phyloP scores from a whole-genome alignment of 2,329 filamentous ascomycete genomes.

The Alternaria sp. region DNA sequence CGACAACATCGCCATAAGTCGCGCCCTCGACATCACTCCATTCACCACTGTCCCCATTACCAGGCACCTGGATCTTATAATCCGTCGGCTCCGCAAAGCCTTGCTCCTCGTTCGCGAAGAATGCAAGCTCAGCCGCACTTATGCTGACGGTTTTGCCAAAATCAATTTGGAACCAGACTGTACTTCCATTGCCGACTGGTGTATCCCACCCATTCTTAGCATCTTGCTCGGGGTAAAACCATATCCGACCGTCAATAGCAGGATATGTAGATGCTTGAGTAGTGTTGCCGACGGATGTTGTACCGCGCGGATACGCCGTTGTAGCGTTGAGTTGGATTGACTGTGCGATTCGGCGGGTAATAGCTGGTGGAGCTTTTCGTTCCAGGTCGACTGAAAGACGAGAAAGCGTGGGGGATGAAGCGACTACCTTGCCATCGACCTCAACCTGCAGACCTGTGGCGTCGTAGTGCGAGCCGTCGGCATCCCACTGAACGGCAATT shows the following conservation, averaged over 20 bases:
- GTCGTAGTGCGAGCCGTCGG: slow-evolving; percentile 44
- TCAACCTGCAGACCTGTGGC: slow-evolving; percentile 45
- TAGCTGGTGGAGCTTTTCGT: slow-evolving; percentile 30
- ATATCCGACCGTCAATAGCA: slow-evolving; percentile 52
- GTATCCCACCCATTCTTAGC: slow-evolving; percentile 52
- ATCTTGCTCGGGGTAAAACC: slow-evolving; percentile 50
- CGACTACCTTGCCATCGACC: slow-evolving; percentile 46
- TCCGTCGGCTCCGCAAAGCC: slow-evolving; percentile 40
- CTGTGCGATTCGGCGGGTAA: slow-evolving; percentile 46
- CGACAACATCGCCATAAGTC: slow-evolving; percentile 33
- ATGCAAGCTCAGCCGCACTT: slow-evolving; percentile 49
- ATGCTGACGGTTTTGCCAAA: slow-evolving; percentile 43
- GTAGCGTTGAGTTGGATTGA: slow-evolving; percentile 47
- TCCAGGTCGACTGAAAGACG: slow-evolving; percentile 36
- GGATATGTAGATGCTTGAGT: slow-evolving; percentile 42
- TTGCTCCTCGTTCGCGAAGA: slow-evolving; percentile 42
- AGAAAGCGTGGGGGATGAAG: slow-evolving; percentile 35
- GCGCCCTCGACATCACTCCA: slow-evolving; percentile 43
- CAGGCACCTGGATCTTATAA: slow-evolving; percentile 42
- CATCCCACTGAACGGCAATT: slow-evolving; percentile 55
- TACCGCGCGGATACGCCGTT: slow-evolving; percentile 43
- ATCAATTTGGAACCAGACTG: slow-evolving; percentile 51
- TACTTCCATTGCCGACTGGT: slow-evolving; percentile 35
- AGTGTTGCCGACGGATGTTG: slow-evolving; percentile 37
- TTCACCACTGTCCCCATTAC: slow-evolving; percentile 10